Evolutionary conservation across 148 eudicot species (phyloP), one percentile per base, ranked within the genome.

Genomic region (Amaranthus palmeri): DNA sequence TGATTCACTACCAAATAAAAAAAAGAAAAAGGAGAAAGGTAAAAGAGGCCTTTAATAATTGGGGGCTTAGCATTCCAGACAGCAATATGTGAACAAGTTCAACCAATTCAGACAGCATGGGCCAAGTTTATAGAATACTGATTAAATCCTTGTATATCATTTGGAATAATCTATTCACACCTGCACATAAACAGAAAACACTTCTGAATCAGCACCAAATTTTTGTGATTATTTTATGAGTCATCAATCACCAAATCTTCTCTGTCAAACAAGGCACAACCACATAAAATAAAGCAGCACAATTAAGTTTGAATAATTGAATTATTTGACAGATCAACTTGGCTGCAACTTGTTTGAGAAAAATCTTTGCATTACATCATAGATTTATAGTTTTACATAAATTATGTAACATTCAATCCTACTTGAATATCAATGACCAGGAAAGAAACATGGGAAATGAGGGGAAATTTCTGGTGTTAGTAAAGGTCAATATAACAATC

Each of bases 101-200:
- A 51, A 61, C 47, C 11, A 67, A 14, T 47, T 74, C 7, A 66
- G 42, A 56, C 64, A 74, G 70, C 70, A 41, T 74, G 43, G 36
- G 69, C 15, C 49, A 55, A 47, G 42, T 51, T 67, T 71, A 67
- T 40, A 36, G 47, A 60, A 52, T 43, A 40, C 59, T 13, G 15
- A 46, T 56, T 66, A 76, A 12, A 49, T 69, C 13, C 43, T 58
- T 59, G 36, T 63, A 18, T 57, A 54, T 36, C 45, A 70, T 57
- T 71, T 79, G 53, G 65, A 60, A 68, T 12, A 63, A 69, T 63
- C 81, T 78, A 74, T 58, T 49, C 10, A n/a, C 50, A 79, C 56
- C 82, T 79, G 78, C 75, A 70, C 46, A 54, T 3, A 48, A 4
- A 61, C 43, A 49, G 10, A 59, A 18, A 10, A 18, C 54, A 2